phyloP scores from a whole-genome alignment of 2,329 filamentous ascomycete genomes.

The Colletotrichum tanaceti region DNA sequence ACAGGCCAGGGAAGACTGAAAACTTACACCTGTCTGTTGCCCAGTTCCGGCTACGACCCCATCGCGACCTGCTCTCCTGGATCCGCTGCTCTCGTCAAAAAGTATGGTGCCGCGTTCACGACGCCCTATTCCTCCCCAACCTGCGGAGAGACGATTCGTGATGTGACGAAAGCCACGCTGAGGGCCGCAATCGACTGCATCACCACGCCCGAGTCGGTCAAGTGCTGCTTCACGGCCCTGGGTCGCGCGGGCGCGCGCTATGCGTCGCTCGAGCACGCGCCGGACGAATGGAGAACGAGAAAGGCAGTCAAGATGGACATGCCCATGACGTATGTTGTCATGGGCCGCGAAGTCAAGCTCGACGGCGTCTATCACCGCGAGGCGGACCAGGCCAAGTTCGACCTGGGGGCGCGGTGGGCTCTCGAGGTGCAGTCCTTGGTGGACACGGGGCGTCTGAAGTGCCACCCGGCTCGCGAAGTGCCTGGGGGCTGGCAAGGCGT shows the following conservation, averaged over 20 bases:
- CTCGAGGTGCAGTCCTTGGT: constrained; percentile 35
- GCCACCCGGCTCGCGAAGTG: constrained; percentile 24
- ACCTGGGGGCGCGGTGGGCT: constrained; percentile 28
- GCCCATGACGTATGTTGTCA: constrained; percentile 43
- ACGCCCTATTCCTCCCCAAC: background rate
- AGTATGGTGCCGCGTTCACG: constrained; percentile 6
- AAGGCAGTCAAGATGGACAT: constrained; percentile 42
- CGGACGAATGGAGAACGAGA: constrained; percentile 43
- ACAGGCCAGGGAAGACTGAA: too few relatives aligned
- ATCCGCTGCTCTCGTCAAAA: constrained; percentile 11
- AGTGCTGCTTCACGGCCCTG: constrained; percentile 45
- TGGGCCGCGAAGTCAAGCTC: constrained; percentile 24
- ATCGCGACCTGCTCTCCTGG: constrained; percentile 1
- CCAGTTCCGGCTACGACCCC: constrained; percentile 14
- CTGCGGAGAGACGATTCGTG: too few relatives aligned
- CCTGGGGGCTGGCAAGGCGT: constrained; percentile 1
- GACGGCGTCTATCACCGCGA: background rate
- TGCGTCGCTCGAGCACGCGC: constrained; percentile 47
- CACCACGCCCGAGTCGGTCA: constrained; percentile 9
- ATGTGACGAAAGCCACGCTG: too few relatives aligned
- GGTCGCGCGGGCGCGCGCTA: constrained; percentile 47
- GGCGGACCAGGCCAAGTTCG: constrained; percentile 10
- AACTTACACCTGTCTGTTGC: too few relatives aligned
- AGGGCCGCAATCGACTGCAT: constrained; percentile 32
- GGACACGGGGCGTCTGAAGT: constrained; percentile 18